These are phyloP conservation scores for Aegilops umbellulata DNA, from an alignment of 176 grass and related monocot species.

Conservation along the genomic window DNA sequence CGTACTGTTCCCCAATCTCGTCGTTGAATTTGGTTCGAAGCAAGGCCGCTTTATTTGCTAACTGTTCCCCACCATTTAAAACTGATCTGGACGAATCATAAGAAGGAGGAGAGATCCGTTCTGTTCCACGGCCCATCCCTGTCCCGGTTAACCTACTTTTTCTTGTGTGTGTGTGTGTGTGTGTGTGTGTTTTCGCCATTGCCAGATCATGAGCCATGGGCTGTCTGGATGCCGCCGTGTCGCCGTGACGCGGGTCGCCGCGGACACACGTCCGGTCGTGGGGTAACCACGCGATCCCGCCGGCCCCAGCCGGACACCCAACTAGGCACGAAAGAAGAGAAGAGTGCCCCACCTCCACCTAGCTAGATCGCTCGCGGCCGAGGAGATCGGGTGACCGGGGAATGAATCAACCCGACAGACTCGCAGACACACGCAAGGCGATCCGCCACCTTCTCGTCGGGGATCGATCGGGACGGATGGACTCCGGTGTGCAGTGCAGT, in stretches of 20 bases:
- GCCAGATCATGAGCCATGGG: background rate
- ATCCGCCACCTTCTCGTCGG: background rate
- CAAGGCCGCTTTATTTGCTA: constrained; percentile 27
- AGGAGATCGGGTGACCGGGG: too few species aligned
- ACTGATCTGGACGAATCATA: constrained; percentile 37
- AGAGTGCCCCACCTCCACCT: too few species aligned
- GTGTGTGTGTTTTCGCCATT: too few species aligned
- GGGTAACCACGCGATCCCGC: background rate
- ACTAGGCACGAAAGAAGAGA: background rate
- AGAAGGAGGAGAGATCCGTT: background rate
- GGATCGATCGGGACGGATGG: too few species aligned
- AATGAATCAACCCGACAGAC: too few species aligned
- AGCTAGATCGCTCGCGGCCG: background rate
- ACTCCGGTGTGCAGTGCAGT: background rate
- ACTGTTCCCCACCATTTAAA: background rate
- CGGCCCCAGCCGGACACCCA: too few species aligned
- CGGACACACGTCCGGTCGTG: background rate
- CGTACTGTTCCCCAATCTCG: background rate
- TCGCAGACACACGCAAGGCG: background rate
- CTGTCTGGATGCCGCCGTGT: background rate
- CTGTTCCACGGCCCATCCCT: background rate
- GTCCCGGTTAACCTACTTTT: background rate
- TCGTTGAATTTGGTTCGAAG: constrained; percentile 43
- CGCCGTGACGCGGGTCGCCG: background rate
- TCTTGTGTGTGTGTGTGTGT: too few species aligned